phyloP scores from a whole-genome alignment of 495 filamentous ascomycete species.

The Aspergillus bertholletiae region DNA sequence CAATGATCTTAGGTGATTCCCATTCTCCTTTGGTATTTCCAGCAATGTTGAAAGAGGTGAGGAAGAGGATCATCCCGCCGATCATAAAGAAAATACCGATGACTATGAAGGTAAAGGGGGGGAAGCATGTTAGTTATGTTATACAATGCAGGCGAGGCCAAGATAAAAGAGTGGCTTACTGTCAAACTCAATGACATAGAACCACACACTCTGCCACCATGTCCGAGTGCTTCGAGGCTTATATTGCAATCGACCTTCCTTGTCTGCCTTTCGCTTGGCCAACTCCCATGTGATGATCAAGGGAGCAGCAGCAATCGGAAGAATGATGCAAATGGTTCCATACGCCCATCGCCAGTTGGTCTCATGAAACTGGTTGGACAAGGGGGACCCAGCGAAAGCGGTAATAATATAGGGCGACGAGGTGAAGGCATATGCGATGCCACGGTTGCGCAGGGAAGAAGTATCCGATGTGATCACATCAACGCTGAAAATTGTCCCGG shows the following conservation, averaged over 20 bases:
- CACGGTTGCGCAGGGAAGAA: slow-evolving; percentile 53
- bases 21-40: slow-evolving; percentile 36
- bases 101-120: background rate
- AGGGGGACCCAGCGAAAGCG: slow-evolving; percentile 4
- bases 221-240: background rate
- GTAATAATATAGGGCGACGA: slow-evolving; percentile 56
- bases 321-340: slow-evolving; percentile 54
- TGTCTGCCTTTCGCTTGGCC: slow-evolving; percentile 52
- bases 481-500: slow-evolving; percentile 47
- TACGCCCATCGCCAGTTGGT: slow-evolving; percentile 54
- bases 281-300: slow-evolving; percentile 16
- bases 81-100: slow-evolving; percentile 53
- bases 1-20: slow-evolving; percentile 44
- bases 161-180: background rate
- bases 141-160: no score
- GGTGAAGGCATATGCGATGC: slow-evolving; percentile 48
- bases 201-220: slow-evolving; percentile 2
- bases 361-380: background rate
- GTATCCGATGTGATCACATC: slow-evolving; percentile 56
- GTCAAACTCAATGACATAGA: slow-evolving; percentile 22
- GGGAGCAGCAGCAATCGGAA: slow-evolving; percentile 46
- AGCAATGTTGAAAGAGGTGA: slow-evolving; percentile 33
- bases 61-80: slow-evolving; percentile 54
- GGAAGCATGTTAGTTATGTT: background rate
- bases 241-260: slow-evolving; percentile 20